Evolutionary conservation across 495 filamentous ascomycete genomes (phyloP), one percentile per base, ranked within the genome.

Genomic region (Xylaria sp.): DNA sequence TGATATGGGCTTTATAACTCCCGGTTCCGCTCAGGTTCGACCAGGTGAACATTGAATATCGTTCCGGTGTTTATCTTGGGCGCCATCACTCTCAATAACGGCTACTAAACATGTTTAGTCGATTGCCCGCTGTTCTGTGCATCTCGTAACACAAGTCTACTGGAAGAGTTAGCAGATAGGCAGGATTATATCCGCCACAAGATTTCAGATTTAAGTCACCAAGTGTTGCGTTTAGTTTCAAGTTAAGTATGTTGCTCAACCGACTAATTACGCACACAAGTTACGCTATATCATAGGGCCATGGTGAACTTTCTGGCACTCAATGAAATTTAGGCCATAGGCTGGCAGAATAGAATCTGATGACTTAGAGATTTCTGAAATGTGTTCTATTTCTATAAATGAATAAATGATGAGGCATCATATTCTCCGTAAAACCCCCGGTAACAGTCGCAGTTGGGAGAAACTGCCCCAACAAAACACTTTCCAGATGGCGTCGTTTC

Each of bases 401-500:
- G 21, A 24, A 29, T 40, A 62, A 41, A 26, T 43, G 29, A 43
- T 29, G 14, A 24, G 37, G 3, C 8, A 26, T 62, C n/a, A 43
- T 29, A 46, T 37, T 35, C n/a, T 59, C 57, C 37, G 24, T 37
- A 59, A 59, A 37, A 37, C 31, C 11, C 21, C 29, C 31, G 19
- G 29, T n/a, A 31, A 31, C 5, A 46, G 35, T 44, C 17, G 37
- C 12, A 63, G 41, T 29, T 61, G 5, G 24, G 15, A 29, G 29
- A 66, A 66, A 66, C 12, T 12, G 35, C 29, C 31, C n/a, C 29
- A 66, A 52, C 31, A 67, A 55, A 55, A 29, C 11, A 43, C 9
- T 50, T 69, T 37, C 55, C 40, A 29, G 41, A 69, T 69, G 35
- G 53, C 55, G 37, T 69, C 67, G 31, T 69, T 61, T 69, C 67